Evolutionary conservation across 371 early-diverging fungal species (phyloP).

Genomic region (Mortierella sp.): DNA sequence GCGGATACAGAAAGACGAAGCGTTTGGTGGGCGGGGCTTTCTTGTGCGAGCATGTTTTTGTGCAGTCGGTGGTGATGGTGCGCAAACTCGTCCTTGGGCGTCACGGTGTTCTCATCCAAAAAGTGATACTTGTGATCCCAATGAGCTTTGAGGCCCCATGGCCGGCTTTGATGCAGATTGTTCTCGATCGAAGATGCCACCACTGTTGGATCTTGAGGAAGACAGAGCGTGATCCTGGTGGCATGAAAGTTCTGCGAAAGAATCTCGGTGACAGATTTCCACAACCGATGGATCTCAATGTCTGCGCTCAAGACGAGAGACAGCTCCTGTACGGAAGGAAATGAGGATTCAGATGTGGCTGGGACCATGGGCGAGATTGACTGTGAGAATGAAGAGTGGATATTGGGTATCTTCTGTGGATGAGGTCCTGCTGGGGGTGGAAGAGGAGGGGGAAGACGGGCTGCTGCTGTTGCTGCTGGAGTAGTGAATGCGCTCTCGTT

Average conservation of each 20-base stretch:
- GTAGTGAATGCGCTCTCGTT: not conserved
- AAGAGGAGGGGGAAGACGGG: not conserved
- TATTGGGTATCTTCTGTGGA: not conserved
- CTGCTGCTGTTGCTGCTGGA: conserved; percentile 4
- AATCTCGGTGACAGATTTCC: conserved; percentile 52
- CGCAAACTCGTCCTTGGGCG: conserved; percentile 50
- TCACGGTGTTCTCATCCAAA: conserved; percentile 50
- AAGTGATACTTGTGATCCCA: conserved; percentile 52
- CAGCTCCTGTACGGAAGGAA: conserved; percentile 48
- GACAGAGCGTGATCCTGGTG: conserved; percentile 42
- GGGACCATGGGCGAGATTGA: conserved; percentile 23
- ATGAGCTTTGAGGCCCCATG: conserved; percentile 51
- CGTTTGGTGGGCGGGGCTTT: conserved; percentile 13
- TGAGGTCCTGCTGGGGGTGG: not conserved
- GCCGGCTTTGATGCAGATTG: conserved; percentile 20
- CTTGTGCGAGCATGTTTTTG: conserved; percentile 20
- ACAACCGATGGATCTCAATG: conserved; percentile 47
- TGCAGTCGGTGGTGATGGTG: conserved; percentile 51
- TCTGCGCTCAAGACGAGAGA: conserved; percentile 51
- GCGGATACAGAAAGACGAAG: conserved; percentile 20
- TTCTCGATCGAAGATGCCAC: conserved; percentile 30
- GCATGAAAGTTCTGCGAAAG: conserved; percentile 49
- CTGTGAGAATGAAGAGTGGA: conserved; percentile 7
- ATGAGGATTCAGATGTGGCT: conserved; percentile 16
- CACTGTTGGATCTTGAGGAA: conserved; percentile 41